A percentile compares a stretch with the other conserved stretches of the same genome.
phyloP scores from a whole-genome alignment of 192 early-diverging fungal species.

The Paraglomus brasilianum region DNA sequence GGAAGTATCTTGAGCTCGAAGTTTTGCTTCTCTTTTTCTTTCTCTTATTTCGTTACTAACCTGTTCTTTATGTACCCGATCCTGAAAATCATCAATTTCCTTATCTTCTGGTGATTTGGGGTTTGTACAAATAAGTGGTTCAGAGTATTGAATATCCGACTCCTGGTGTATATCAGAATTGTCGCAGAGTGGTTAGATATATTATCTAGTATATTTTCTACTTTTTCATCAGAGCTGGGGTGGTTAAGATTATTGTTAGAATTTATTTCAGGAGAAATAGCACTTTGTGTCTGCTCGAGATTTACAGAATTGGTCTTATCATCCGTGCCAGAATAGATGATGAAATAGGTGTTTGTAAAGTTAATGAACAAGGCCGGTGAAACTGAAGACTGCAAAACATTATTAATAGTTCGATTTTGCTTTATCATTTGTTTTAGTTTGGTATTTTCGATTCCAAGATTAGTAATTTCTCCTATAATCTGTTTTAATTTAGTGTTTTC shows the following conservation, averaged over 20 bases:
- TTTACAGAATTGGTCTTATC: constrained; percentile 19
- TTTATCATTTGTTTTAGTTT: constrained; percentile 2
- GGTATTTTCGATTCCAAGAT: background rate
- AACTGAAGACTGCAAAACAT: constrained; percentile 15
- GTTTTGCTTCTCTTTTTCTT: background rate
- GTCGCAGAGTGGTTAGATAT: no score
- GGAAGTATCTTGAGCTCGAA: constrained; percentile 1
- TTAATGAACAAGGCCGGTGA: constrained; percentile 15
- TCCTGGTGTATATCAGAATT: no score
- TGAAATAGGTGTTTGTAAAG: constrained; percentile 9
- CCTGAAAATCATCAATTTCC: constrained; percentile 11
- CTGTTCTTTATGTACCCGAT: background rate
- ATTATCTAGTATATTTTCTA: no score
- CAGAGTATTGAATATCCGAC: no score
- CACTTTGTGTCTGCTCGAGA: constrained; percentile 9
- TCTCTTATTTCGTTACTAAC: background rate
- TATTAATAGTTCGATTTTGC: no score
- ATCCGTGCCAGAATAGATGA: constrained; percentile 14
- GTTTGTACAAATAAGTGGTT: no score
- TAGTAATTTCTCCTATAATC: constrained; percentile 2
- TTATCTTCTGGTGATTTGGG: no score
- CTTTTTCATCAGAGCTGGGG: no score
- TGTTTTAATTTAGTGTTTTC: background rate
- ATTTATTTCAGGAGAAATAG: no score
- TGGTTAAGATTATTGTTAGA: no score